These are phyloP conservation scores for Kluyveromyces lactis DNA, from an alignment of 805 yeast genomes.

Conservation along the genomic window DNA sequence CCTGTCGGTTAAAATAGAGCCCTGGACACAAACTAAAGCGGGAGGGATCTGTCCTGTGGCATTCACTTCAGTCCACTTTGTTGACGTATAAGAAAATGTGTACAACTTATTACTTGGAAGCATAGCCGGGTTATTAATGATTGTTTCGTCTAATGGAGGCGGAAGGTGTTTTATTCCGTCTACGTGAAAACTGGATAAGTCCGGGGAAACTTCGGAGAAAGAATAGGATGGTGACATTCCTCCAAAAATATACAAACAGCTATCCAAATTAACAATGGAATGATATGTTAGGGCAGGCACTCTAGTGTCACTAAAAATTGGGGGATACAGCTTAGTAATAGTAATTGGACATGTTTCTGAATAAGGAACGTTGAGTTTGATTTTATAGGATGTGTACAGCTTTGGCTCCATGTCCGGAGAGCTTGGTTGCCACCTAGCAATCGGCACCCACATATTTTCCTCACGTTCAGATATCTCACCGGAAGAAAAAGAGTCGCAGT, in stretches of 20 bases:
- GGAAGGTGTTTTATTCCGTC: conserved; percentile 37
- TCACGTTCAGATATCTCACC: background rate
- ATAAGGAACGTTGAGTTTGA: background rate
- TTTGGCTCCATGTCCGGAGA: background rate
- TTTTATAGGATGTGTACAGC: conserved; percentile 1
- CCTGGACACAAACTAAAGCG: conserved; percentile 40
- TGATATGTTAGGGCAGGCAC: conserved; percentile 39
- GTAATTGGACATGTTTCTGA: conserved; percentile 7
- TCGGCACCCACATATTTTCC: conserved; percentile 25
- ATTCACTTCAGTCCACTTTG: conserved; percentile 28
- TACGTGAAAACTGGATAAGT: conserved; percentile 30
- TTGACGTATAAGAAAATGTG: conserved; percentile 34
- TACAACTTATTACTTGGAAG: conserved; percentile 33
- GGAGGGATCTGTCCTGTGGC: conserved; percentile 41
- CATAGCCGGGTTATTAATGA: conserved; percentile 36
- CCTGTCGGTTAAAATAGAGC: conserved; percentile 43
- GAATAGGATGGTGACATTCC: conserved; percentile 32
- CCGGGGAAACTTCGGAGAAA: conserved; percentile 21
- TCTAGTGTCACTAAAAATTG: conserved; percentile 32
- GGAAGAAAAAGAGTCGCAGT: background rate
- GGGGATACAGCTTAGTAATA: conserved; percentile 21
- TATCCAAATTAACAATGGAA: conserved; percentile 32
- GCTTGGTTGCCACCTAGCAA: conserved; percentile 6
- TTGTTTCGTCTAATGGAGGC: conserved; percentile 35
- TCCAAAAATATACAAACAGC: conserved; percentile 36